Base-by-base conservation (phyloP, 495 filamentous ascomycete genomes). In the Xylaria nigripes region DNA sequence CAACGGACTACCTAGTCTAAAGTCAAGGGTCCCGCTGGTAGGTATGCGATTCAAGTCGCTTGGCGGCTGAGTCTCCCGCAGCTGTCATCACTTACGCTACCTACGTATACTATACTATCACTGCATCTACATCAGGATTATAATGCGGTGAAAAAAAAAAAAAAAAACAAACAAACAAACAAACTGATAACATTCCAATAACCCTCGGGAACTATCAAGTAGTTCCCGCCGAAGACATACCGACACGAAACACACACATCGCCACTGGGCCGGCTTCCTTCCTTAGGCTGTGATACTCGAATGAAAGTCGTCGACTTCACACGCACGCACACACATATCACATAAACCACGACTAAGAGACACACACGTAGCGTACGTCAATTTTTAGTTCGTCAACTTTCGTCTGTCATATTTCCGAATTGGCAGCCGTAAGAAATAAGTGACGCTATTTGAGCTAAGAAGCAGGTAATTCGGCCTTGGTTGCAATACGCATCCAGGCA, bases 41-140 rank as follows among this genome's bases (percentile, higher is more conserved):
- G n/a, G n/a, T n/a, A n/a, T n/a, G n/a, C n/a, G n/a, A n/a, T n/a
- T n/a, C n/a, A n/a, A n/a, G n/a, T n/a, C n/a, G 44, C 51, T 47
- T 54, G 51, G 51, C 51, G 51, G 51, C 51, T 54, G 53, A 48
- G 46, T 24, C 16, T 50, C 46, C 3, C 19, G 45, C 25, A 44
- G 29, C 24, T 24, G 29, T 23, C 46, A 34, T 48, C 27, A 21
- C 24, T n/a, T 36, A 9, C 16, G 9, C 21, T 48, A 48, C 32
- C 13, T 36, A 30, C 10, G 5, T 30, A 10, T 5, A 30, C 27
- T 4, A 30, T 4, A 10, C 5, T 10, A 5, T 10, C 10, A 30
- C 4, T 30, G 27, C 27, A 30, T 22, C 2, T 13, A 18, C 13
- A 21, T 18, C n/a, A 16, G 13, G 45, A 13, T 4, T 29, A 15